Evolutionary conservation across 2,329 filamentous ascomycete species (phyloP), one percentile per base, ranked within the genome.

Genomic region (Cyphellophora europaea): DNA sequence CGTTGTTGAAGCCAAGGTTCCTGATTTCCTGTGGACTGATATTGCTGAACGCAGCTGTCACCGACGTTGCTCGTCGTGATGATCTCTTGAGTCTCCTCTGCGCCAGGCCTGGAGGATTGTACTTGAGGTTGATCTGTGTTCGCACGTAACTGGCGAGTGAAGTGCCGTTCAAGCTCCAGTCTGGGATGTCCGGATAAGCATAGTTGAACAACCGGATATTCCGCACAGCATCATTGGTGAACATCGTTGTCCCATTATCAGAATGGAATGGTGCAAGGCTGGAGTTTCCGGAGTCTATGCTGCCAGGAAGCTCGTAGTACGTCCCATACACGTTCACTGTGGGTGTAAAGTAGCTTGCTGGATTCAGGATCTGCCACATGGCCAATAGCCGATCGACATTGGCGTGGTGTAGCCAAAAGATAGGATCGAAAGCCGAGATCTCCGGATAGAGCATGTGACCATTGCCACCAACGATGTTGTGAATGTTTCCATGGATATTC

Each of bases 301-400:
- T 40, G 3, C 42, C 42, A 14, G 23, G 30, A 5, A 19, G 19
- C 30, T 44, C 43, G 38, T 47, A 48, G 37, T 74, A 87, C 2
- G 77, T 82, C 10, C 67, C 66, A 23, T 67, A 69, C n/a, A 57
- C 60, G 33, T 66, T 72, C 5, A 61, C 47, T 41, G 72, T 68
- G 1, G 48, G 43, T 18, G 39, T 33, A 11, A 51, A 35, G 30
- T 44, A 89, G 17, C 71, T 71, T 13, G 74, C 62, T 0, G 80
- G 81, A 44, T 91, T 72, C 11, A 91, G 56, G 1, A 69, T 65
- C 59, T 91, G 82, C 82, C 82, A 91, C 41, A 93, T 71, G 19
- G 82, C 74, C 43, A 86, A 74, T 17, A 83, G 57, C 3, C 85
- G 74, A 51, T 93, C 85, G 5, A 86, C 71, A 56, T 82, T 87